Evolutionary conservation across 805 yeast species (phyloP), one percentile per base, ranked within the genome.

Genomic region (Candida quercuum): DNA sequence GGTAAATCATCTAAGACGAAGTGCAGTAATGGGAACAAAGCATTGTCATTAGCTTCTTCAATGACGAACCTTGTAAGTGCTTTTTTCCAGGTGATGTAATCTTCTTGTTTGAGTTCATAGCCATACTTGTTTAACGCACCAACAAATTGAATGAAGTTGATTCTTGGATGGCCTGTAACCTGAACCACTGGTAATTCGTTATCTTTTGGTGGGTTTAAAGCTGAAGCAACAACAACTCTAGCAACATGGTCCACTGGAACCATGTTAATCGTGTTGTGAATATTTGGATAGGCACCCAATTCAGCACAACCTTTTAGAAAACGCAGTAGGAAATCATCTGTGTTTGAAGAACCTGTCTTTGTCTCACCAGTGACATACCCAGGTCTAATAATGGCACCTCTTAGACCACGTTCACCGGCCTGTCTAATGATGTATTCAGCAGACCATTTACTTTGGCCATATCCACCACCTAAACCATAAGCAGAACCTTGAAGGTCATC

Each of bases 211-310:
- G 95, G 91, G 52, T 77, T 76, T 45, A 93, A 69, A 0, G 96
- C 82, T 20, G 93, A 66, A 2, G 98, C 86, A 36, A 81, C 86
- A 19, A 81, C 85, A 18, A 88, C 86, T 33, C 95, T 74, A 1
- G 99, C 98, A 47, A 93, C 99, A 55, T 93, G 99, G 52, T 94
- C 97, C 31, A 93, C 99, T 3, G 99, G 99, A 17, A 87, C 97
- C 84, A 89, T 87, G 63, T 93, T 93, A 27, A 91, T 95, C 33
- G 80, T 76, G 68, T 93, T 93, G 48, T 76, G 61, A 48, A 93
- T 88, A 53, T 83, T 84, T 24, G 99, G 99, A 50, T 76, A 82
- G 35, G 71, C 67, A 10, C 96, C 95, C 41, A 94, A 64, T 63
- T 93, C 95, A 37, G 81, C 80, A 62, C 94, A 81, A 23, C 99